Percentiles rank a stretch among this genome's conserved stretches.
These are phyloP conservation scores for Avena insularis DNA, from an alignment of 176 grass and related monocot species.

Conservation along the genomic window DNA sequence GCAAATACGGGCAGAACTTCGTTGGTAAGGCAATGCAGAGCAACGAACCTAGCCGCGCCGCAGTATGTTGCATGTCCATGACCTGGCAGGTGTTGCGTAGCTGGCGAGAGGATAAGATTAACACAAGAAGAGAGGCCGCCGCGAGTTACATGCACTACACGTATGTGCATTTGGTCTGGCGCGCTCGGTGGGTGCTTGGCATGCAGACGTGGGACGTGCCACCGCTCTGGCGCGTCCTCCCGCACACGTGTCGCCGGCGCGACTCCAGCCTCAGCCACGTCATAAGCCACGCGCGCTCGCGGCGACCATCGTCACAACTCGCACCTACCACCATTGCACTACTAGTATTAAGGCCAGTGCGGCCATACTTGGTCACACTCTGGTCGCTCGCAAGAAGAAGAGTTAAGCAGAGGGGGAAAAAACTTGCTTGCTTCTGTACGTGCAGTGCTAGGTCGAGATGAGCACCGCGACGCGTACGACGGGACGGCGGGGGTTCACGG, in stretches of 20 bases:
- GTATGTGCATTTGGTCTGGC: background rate
- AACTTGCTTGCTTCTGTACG: background rate
- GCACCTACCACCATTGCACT: background rate
- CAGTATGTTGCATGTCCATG: conserved; percentile 18
- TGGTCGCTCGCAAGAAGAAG: background rate
- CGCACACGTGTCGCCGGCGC: conserved; percentile 23
- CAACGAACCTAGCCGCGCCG: background rate
- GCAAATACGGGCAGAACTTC: background rate
- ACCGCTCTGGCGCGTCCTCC: background rate
- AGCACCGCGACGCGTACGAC: conserved; percentile 41
- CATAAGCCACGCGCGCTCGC: conserved; percentile 2
- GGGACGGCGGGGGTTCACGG: conserved; percentile 64
- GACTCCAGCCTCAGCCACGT: background rate
- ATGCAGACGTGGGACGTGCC: conserved; percentile 23
- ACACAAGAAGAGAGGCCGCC: conserved; percentile 20
- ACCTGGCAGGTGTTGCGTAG: conserved; percentile 10
- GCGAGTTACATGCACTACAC: background rate
- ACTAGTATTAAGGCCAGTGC: background rate
- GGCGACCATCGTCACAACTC: conserved; percentile 4
- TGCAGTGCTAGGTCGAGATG: background rate
- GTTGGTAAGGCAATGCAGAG: background rate
- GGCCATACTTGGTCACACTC: conserved; percentile 5
- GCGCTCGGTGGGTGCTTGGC: background rate
- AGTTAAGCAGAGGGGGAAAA: background rate
- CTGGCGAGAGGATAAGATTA: conserved; percentile 22